phyloP scores from a whole-genome alignment of 495 filamentous ascomycete species.

The Podospora conica region DNA sequence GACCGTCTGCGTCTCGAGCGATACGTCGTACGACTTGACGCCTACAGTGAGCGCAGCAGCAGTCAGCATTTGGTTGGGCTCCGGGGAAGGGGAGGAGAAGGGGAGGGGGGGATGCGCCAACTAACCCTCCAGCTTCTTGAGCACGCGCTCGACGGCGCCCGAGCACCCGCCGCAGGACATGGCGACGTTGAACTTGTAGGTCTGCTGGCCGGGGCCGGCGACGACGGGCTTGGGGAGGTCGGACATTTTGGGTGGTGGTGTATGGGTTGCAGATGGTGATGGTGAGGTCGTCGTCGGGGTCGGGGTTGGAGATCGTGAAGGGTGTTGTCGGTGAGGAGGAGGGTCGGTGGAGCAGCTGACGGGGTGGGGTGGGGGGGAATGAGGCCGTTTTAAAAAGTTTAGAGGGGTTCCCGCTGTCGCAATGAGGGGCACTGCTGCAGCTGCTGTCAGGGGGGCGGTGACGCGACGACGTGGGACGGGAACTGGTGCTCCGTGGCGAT shows the following conservation, averaged over 20 bases:
- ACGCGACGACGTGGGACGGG: background rate
- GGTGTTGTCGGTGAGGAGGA: background rate
- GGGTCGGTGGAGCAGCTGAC: background rate
- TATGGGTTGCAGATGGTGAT: conserved; percentile 1
- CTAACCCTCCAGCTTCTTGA: conserved; percentile 87
- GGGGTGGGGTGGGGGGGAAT: background rate
- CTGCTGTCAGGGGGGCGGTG: background rate
- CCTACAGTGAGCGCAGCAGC: conserved; percentile 45
- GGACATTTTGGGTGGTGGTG: conserved; percentile 33
- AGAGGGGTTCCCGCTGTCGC: background rate
- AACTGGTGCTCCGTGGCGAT: too few relatives aligned
- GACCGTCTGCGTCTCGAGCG: conserved; percentile 75
- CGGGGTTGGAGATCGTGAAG: background rate
- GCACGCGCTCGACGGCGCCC: conserved; percentile 70
- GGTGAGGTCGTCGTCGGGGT: conserved; percentile 5
- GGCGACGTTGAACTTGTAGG: conserved; percentile 62
- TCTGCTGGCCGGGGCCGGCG: conserved; percentile 30
- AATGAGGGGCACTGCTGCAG: background rate
- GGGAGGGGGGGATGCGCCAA: conserved; percentile 12
- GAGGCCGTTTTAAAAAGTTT: background rate
- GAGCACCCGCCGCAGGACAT: conserved; percentile 64
- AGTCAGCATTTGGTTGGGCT: background rate
- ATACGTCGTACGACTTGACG: conserved; percentile 79
- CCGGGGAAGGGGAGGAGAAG: background rate
- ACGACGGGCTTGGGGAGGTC: conserved; percentile 18